phyloP scores from a whole-genome alignment of 768 basidiomycete genomes.

The Pleurotus tuber-regium region DNA sequence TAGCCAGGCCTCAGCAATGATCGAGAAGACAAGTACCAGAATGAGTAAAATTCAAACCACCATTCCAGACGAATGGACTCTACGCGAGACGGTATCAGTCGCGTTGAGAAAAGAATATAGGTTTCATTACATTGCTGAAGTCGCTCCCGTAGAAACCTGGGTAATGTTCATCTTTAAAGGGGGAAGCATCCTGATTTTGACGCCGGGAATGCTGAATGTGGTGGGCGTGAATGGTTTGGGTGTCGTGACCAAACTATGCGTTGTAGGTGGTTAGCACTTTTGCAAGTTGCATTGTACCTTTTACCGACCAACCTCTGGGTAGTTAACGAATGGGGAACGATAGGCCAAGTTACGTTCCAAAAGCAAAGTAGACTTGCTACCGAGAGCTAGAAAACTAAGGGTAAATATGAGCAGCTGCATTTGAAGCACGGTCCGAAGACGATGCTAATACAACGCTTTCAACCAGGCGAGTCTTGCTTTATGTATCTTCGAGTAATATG shows the following conservation, averaged over 20 bases:
- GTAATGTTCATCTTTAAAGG: constrained; percentile 45
- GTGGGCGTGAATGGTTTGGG: constrained; percentile 30
- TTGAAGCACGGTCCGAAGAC: too few species aligned
- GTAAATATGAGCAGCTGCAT: constrained; percentile 12
- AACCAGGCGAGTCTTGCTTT: too few species aligned
- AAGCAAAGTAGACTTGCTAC: constrained; percentile 18
- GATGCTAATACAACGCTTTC: too few species aligned
- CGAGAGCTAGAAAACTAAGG: constrained; percentile 11
- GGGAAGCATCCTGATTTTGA: constrained; percentile 31
- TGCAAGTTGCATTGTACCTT: neutral
- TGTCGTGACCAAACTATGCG: constrained; percentile 37
- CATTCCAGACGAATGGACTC: constrained; percentile 46
- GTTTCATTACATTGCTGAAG: constrained; percentile 40
- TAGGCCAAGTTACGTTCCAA: constrained; percentile 41
- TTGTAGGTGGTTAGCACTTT: neutral
- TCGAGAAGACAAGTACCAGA: constrained; percentile 24
- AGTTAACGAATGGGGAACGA: constrained; percentile 33
- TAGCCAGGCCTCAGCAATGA: too few species aligned
- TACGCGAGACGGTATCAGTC: constrained; percentile 14
- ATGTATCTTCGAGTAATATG: too few species aligned
- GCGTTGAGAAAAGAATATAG: neutral
- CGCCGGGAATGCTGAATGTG: constrained; percentile 31
- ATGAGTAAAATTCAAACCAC: constrained; percentile 50
- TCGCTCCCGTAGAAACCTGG: constrained; percentile 47
- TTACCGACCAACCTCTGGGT: constrained; percentile 25